Conservation (phyloP, 352 stramenopile species). For the Thraustochytrium sp. region DNA sequence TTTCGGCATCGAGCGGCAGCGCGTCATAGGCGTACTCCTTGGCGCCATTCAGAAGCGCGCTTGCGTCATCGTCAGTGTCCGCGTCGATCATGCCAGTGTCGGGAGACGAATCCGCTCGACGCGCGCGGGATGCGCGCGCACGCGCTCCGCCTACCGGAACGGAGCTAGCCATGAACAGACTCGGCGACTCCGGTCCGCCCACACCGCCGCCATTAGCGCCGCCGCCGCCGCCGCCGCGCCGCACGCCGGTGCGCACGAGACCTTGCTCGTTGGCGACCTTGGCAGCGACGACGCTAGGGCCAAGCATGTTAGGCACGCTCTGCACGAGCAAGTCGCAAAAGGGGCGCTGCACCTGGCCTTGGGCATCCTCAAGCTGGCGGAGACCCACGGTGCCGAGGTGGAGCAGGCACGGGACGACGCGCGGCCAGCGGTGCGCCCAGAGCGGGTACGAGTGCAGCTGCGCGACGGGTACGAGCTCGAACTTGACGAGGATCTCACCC, state of each 20-base stretch:
- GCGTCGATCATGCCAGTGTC: neutral
- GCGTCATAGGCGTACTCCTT: neutral
- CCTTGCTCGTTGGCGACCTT: neutral
- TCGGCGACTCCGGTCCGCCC: no score
- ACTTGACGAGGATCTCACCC: constrained; percentile 35
- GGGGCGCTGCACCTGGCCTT: no score
- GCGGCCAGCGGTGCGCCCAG: constrained; percentile 25
- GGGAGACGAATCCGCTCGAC: no score
- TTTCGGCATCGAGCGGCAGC: neutral
- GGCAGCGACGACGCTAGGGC: neutral
- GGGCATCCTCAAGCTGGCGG: constrained; percentile 10
- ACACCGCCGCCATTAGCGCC: neutral
- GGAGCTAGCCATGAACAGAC: no score
- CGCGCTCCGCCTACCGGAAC: no score
- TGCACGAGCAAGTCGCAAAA: neutral
- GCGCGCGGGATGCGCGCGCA: no score
- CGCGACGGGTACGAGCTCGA: neutral
- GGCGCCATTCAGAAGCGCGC: neutral
- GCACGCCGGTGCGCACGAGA: neutral
- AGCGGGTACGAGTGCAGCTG: neutral
- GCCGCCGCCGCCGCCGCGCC: no score
- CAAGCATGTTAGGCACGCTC: constrained; percentile 25
- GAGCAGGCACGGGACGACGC: neutral
- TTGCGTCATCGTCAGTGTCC: neutral
- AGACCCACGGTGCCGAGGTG: constrained; percentile 24